Conservation (phyloP, 176 grass and related monocot species). For the Rhynchospora pubera region DNA sequence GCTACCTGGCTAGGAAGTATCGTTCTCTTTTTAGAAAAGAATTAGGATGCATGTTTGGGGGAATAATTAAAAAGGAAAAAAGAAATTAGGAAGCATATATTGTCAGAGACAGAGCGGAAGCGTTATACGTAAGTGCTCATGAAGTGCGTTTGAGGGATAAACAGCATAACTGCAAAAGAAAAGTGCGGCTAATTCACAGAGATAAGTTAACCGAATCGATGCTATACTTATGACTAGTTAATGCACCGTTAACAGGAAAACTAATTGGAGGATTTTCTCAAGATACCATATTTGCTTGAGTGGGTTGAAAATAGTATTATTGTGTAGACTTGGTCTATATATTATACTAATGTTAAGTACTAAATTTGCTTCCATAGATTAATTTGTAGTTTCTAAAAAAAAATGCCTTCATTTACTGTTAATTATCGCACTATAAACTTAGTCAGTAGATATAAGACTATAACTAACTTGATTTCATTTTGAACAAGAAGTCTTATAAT, state of each 20-base stretch:
- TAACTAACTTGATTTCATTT: no score
- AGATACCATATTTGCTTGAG: background rate
- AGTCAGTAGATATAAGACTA: no score
- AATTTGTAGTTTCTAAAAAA: no score
- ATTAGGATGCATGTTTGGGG: background rate
- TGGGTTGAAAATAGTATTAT: background rate
- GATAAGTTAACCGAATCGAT: background rate
- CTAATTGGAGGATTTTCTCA: background rate
- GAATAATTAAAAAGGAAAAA: background rate
- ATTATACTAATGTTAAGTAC: no score
- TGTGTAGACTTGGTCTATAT: background rate
- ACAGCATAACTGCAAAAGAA: background rate
- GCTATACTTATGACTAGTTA: background rate
- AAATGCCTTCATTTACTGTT: no score
- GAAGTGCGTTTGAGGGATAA: background rate
- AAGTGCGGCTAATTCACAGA: constrained; percentile 3
- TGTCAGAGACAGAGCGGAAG: background rate
- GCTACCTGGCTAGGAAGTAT: background rate
- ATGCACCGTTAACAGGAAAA: background rate
- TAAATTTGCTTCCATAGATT: background rate
- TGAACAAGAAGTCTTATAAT: no score
- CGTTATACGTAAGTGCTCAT: background rate
- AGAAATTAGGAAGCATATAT: background rate
- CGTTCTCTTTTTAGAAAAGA: background rate
- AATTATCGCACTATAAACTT: no score